Evolutionary conservation across 23 red algal species (phyloP), one percentile per base, ranked within the genome.

Genomic region (Pyropia yezoensis): DNA sequence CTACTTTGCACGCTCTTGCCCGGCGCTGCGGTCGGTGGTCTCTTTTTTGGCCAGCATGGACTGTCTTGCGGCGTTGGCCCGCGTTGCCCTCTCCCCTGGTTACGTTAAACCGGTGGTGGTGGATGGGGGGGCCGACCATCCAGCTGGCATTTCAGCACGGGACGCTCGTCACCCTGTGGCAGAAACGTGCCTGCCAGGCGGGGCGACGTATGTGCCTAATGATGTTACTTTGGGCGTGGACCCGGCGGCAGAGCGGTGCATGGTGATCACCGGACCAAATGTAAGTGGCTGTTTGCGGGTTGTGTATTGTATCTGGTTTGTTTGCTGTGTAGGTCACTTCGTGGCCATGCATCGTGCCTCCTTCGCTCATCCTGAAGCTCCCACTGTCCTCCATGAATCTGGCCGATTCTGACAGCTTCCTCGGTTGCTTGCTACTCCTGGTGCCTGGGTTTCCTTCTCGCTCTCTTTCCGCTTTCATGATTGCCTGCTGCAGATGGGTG

Each of bases 161-260:
- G 18, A 65, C 17, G 79, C 69, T 50, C 68, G 79, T 45, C 79
- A 84, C 60, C 69, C 79, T 34, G 69, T 84, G 33, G 61, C 79
- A 13, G 79, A 84, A 8, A 75, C 76, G 50, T 82, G 69, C 7
- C 61, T 88, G 25, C 72, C 92, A 51, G 26, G 70, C 54, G 78
- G 76, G 52, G 39, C 61, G 58, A 78, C 63, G 33, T 96, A 87
- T 72, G 85, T 96, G n/a, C 75, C 92, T 19, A 96, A 96, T 60
- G 67, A 65, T 16, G 78, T 90, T 30, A 19, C 61, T 14, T 33
- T 96, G 13, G 83, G 83, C 7, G 39, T 47, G 9, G 39, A 47
- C 39, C 39, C 39, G 4, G 39, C 4, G 4, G 3, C 39, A 13
- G 39, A 47, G 11, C 39, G 39, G 9, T 47, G 39, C 39, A 47